Percentiles rank a stretch among this genome's conserved stretches.
Evolutionary conservation across 345 rosid species (phyloP).

Genomic region (Melaleuca alternifolia): DNA sequence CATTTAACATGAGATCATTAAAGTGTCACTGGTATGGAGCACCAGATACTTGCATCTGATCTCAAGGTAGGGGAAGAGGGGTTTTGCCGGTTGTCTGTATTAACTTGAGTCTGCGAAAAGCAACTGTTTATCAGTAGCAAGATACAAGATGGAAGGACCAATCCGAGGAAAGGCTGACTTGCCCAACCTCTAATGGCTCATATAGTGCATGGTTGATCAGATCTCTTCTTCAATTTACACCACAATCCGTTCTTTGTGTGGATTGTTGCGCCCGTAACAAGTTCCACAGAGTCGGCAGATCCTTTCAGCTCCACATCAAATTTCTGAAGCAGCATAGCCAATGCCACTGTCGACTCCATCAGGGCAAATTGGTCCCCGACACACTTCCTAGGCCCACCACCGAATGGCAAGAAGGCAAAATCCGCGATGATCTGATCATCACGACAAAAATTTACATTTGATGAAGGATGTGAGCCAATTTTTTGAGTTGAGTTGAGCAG

Average conservation of each 20-base stretch:
- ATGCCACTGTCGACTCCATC: constrained; percentile 77
- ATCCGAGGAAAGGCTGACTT: not conserved
- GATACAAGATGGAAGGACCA: not conserved
- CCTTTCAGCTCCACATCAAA: constrained; percentile 66
- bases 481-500: not conserved
- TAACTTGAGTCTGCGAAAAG: not conserved
- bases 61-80: not conserved
- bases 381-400: constrained; percentile 92
- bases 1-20: not conserved
- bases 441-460: not conserved
- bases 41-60: not conserved
- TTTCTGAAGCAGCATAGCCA: constrained; percentile 70
- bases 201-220: not conserved
- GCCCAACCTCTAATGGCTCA: not conserved
- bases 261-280: constrained; percentile 84
- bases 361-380: constrained; percentile 94
- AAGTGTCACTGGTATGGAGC: not conserved
- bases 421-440: constrained; percentile 58
- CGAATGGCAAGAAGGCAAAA: constrained; percentile 84
- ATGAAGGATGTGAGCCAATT: not conserved
- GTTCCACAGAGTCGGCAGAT: constrained; percentile 61
- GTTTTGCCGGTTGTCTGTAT: not conserved
- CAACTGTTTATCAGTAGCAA: not conserved
- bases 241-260: constrained; percentile 81
- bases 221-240: constrained; percentile 71